Percentiles rank a stretch among this genome's conserved stretches.
phyloP scores from a whole-genome alignment of 2,329 filamentous ascomycete species.

The Nannizzia gypsea region DNA sequence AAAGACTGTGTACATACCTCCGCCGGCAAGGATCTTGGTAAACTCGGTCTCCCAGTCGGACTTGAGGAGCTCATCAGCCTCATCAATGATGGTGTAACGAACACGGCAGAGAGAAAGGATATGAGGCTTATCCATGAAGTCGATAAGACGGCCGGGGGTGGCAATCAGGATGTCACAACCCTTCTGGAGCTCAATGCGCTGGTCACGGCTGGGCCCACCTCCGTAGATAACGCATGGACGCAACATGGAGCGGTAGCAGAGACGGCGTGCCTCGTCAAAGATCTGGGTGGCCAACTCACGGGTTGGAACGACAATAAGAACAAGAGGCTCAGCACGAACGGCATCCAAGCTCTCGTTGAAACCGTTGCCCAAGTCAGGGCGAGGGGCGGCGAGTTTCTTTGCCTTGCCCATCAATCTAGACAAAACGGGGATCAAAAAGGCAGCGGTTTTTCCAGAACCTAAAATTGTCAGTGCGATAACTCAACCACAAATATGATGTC shows the following conservation, averaged over 20 bases:
- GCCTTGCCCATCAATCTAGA: slow-evolving; percentile 93
- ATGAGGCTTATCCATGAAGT: slow-evolving; percentile 64
- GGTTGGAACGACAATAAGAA: slow-evolving; percentile 73
- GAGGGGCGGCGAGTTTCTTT: slow-evolving; percentile 68
- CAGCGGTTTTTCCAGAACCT: slow-evolving; percentile 95
- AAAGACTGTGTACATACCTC: slow-evolving; percentile 48
- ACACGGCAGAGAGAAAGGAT: slow-evolving; percentile 14
- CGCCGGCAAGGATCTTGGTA: slow-evolving; percentile 62
- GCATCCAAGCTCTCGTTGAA: slow-evolving; percentile 42
- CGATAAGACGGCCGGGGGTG: slow-evolving; percentile 72
- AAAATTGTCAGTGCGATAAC: background rate
- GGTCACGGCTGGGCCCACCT: slow-evolving; percentile 58
- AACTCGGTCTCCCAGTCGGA: slow-evolving; percentile 68
- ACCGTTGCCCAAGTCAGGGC: slow-evolving; percentile 50
- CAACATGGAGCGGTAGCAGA: slow-evolving; percentile 91
- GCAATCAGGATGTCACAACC: slow-evolving; percentile 85
- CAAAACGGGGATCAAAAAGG: slow-evolving; percentile 78
- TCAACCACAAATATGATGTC: slow-evolving; percentile 18
- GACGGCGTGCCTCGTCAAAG: slow-evolving; percentile 81
- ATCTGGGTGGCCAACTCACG: slow-evolving; percentile 89
- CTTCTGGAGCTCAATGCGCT: slow-evolving; percentile 60
- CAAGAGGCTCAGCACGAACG: slow-evolving; percentile 71
- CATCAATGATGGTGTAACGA: slow-evolving; percentile 66
- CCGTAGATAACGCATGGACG: slow-evolving; percentile 85
- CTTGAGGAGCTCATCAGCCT: slow-evolving; percentile 85